Conservation (phyloP, 176 grass and related monocot genomes). For the Cenchrus fungigraminus region DNA sequence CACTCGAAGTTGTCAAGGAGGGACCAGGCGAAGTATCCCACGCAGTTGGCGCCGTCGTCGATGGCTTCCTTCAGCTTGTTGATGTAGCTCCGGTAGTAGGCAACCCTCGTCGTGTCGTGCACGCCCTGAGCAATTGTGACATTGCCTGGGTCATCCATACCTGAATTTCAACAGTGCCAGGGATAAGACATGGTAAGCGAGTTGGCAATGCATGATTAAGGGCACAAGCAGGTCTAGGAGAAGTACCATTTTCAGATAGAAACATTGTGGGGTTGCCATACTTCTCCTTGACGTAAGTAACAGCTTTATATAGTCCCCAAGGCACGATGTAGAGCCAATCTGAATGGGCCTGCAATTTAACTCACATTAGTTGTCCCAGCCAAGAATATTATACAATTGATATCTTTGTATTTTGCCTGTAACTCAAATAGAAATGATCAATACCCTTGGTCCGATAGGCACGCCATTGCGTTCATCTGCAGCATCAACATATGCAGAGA, state of each 20-base stretch:
- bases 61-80: constrained; percentile 56
- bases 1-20: constrained; percentile 67
- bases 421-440: constrained; percentile 15
- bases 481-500: constrained; percentile 19
- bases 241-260: constrained; percentile 70
- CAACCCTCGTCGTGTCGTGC: constrained; percentile 46
- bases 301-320: constrained; percentile 74
- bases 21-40: constrained; percentile 65
- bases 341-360: constrained; percentile 56
- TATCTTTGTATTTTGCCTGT: neutral
- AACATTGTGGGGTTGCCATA: constrained; percentile 60
- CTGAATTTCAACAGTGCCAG: neutral
- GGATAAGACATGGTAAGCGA: no score
- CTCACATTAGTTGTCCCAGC: neutral
- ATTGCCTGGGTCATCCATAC: constrained; percentile 62
- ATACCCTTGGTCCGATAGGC: constrained; percentile 58
- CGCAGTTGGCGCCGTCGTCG: constrained; percentile 51
- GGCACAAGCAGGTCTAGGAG: neutral
- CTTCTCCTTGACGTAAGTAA: constrained; percentile 68
- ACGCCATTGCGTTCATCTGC: constrained; percentile 66
- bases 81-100: constrained; percentile 57
- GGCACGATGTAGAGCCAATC: constrained; percentile 78
- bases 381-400: neutral
- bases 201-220: no score
- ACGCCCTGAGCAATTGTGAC: constrained; percentile 37